These are phyloP conservation scores for Ustilago sp. DNA, from an alignment of 1,284 basidiomycete genomes.

Conservation along the genomic window DNA sequence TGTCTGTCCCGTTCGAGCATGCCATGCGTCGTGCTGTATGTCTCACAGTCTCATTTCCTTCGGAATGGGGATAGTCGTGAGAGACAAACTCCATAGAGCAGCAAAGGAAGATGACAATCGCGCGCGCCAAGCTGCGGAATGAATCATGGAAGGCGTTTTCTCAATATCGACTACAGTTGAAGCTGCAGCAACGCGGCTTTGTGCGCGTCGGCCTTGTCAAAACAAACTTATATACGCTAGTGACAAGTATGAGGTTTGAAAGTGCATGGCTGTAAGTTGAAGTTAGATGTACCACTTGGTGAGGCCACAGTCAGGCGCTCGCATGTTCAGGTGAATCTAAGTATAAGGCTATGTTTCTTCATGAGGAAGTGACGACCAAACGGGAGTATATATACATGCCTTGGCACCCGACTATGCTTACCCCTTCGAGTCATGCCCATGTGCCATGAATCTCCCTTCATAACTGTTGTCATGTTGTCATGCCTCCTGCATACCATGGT, in stretches of 20 bases:
- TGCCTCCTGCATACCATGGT: too few species aligned
- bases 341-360: too few species aligned
- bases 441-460: too few species aligned
- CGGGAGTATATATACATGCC: too few species aligned
- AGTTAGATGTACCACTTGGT: too few species aligned
- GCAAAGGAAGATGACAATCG: background rate
- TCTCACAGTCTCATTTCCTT: background rate
- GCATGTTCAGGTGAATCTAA: too few species aligned
- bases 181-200: background rate
- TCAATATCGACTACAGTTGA: background rate
- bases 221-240: background rate
- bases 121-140: background rate
- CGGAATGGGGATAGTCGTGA: background rate
- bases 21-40: background rate
- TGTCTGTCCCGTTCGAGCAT: background rate
- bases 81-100: background rate
- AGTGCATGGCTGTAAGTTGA: too few species aligned
- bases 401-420: too few species aligned
- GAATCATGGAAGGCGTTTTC: conserved; percentile 1
- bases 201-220: background rate
- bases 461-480: too few species aligned
- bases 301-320: too few species aligned
- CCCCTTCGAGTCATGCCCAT: too few species aligned
- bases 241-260: background rate
- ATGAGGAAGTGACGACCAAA: too few species aligned